A percentile compares a stretch with the other conserved stretches of the same genome.
Conservation (phyloP, 306 rosid genomes). For the Cercis canadensis region DNA sequence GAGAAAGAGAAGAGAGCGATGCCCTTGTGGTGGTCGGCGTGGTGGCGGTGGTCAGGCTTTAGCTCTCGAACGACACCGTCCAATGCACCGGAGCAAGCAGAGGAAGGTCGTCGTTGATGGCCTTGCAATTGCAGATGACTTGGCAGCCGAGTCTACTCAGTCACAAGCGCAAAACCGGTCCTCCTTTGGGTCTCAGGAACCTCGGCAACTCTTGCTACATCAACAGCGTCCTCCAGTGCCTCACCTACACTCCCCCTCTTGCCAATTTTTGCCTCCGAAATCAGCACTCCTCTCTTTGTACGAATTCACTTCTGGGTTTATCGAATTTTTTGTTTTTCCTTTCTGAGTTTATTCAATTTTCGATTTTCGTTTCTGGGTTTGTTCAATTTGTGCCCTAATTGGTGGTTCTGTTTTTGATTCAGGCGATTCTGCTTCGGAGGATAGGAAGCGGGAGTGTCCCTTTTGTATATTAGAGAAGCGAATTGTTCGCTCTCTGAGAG, state of each 20-base stretch:
- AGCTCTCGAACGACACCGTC: constrained; percentile 57
- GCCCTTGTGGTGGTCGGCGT: constrained; percentile 74
- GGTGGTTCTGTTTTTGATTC: neutral
- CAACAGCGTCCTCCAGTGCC: constrained; percentile 99
- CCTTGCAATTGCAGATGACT: constrained; percentile 89
- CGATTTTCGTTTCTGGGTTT: neutral
- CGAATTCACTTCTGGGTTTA: neutral
- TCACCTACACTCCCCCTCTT: constrained; percentile 98
- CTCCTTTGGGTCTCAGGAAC: constrained; percentile 87
- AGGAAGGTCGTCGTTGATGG: constrained; percentile 79
- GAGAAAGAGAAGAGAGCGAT: constrained; percentile 48
- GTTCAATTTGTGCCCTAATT: neutral
- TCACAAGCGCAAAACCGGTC: constrained; percentile 78
- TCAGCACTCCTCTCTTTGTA: constrained; percentile 84
- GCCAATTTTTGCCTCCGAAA: constrained; percentile 96
- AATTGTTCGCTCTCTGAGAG: constrained; percentile 71
- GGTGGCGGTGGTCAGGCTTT: constrained; percentile 34
- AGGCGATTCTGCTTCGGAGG: constrained; percentile 78
- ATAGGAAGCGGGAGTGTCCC: constrained; percentile 74
- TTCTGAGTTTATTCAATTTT: neutral
- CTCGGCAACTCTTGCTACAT: constrained; percentile 98
- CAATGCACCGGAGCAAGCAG: constrained; percentile 64
- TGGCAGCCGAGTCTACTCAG: constrained; percentile 94
- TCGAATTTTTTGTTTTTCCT: neutral
- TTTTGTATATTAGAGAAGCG: constrained; percentile 88